phyloP scores from a whole-genome alignment of 106 monocot genomes.

The Acorus calamus region DNA sequence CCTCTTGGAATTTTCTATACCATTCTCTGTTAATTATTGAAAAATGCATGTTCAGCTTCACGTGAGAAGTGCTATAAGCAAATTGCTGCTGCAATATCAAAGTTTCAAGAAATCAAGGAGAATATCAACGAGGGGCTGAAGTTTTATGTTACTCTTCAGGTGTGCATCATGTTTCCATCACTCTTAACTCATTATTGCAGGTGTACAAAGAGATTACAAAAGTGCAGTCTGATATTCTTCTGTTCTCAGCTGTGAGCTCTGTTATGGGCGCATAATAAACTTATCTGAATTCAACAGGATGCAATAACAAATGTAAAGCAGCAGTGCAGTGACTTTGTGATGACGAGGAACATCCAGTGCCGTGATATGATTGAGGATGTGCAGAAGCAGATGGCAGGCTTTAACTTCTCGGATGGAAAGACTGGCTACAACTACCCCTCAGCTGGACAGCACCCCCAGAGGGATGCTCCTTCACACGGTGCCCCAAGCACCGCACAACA shows the following conservation, averaged over 20 bases:
- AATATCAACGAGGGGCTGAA: slow-evolving; percentile 92
- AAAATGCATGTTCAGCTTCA: slow-evolving; percentile 40
- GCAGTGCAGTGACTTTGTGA: slow-evolving; percentile 87
- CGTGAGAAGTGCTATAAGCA: slow-evolving; percentile 81
- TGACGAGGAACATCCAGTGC: slow-evolving; percentile 84
- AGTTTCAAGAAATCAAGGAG: slow-evolving; percentile 88
- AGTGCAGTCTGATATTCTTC: no score
- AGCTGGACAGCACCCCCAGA: slow-evolving; percentile 18
- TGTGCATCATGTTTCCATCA: slow-evolving; percentile 3
- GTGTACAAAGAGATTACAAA: no score
- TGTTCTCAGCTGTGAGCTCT: no score
- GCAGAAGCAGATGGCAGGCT: slow-evolving; percentile 71
- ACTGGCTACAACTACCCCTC: slow-evolving; percentile 43
- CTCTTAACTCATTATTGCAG: no score
- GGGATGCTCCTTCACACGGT: slow-evolving; percentile 17
- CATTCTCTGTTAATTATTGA: not conserved
- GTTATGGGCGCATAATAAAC: no score
- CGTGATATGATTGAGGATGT: slow-evolving; percentile 86
- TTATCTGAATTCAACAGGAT: slow-evolving; percentile 38
- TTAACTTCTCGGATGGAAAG: slow-evolving; percentile 49
- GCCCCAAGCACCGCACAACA: slow-evolving; percentile 12
- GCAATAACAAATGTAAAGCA: slow-evolving; percentile 88
- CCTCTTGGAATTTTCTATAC: no score
- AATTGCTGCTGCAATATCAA: slow-evolving; percentile 71
- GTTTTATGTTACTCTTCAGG: slow-evolving; percentile 98